These are phyloP conservation scores for Neodidymelliopsis sp. DNA, from an alignment of 2,329 filamentous ascomycete species.

Conservation along the genomic window DNA sequence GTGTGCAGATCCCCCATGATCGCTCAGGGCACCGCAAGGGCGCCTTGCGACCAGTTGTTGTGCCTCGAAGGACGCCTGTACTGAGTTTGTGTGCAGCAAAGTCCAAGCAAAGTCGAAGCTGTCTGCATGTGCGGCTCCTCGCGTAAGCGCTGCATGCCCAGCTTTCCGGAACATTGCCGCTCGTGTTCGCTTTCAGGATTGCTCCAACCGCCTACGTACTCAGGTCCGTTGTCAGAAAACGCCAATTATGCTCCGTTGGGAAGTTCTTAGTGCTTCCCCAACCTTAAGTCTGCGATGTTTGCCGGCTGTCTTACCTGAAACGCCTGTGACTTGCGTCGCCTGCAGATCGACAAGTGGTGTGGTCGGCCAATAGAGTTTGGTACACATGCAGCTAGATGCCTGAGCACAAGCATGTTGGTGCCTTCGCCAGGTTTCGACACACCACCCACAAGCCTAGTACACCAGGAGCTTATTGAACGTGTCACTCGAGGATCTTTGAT, in stretches of 20 bases:
- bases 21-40: neutral
- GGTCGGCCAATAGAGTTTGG: slow-evolving; percentile 8
- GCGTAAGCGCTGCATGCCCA: neutral
- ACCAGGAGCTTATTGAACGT: neutral
- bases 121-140: neutral
- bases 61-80: too few species aligned
- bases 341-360: slow-evolving; percentile 10
- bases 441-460: neutral
- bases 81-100: neutral
- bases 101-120: neutral
- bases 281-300: neutral
- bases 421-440: slow-evolving; percentile 1
- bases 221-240: neutral
- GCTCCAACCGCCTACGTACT: neutral
- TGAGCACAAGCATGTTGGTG: slow-evolving; percentile 7
- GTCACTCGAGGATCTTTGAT: neutral
- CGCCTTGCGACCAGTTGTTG: neutral
- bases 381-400: slow-evolving; percentile 12
- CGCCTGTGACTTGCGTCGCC: neutral
- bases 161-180: neutral
- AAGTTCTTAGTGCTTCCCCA: neutral
- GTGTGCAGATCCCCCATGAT: slow-evolving; percentile 5
- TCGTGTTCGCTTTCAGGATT: slow-evolving; percentile 1
- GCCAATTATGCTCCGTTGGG: neutral
- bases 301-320: slow-evolving; percentile 13